Evolutionary conservation across 2,329 filamentous ascomycete genomes (phyloP), one percentile per base, ranked within the genome.

Genomic region (Graphilbum sp.): DNA sequence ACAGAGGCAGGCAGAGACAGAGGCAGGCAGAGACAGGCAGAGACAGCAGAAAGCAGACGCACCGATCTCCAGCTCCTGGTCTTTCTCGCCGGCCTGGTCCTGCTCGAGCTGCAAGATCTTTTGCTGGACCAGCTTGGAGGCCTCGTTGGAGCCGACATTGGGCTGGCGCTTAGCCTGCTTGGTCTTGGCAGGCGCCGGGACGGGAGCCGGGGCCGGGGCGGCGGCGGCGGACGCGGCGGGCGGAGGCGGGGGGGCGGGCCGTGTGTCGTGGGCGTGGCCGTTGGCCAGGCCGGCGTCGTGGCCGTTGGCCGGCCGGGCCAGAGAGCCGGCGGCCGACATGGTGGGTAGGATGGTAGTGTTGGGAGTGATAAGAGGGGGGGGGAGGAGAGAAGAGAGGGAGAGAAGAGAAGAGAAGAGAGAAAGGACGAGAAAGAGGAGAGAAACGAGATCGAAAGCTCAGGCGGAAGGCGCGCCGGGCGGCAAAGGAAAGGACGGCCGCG

Each of bases 1-100:
- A 10, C 27, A 20, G 33, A 23, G n/a, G n/a, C n/a, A n/a, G n/a
- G n/a, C n/a, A n/a, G n/a, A n/a, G n/a, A n/a, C n/a, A n/a, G n/a
- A n/a, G 17, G 12, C 7, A 8, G 15, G 27, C 23, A 34, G n/a
- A 38, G 9, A 24, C 17, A 32, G 24, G 9, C 27, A 25, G 13
- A 16, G 32, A 24, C 16, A 15, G 17, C 13, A 29, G 9, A 23
- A 12, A 34, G 21, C 6, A 34, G 31, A 55, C 55, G 35, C 45
- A 93, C 86, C 85, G 55, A 98, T 95, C 65, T 96, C 90, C 43
- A 81, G 75, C 61, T 95, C 87, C 60, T 95, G 85, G 49, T 93
- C 88, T 59, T 92, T 94, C 56, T 94, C 87, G 42, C 85, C 84
- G 11, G 86, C 86, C 36, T 81, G 83, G 66, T 95, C 87, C 45